Evolutionary conservation across 164 flowering plant genomes (phyloP), one percentile per base, ranked within the genome.

Genomic region (Macadamia tetraphylla): DNA sequence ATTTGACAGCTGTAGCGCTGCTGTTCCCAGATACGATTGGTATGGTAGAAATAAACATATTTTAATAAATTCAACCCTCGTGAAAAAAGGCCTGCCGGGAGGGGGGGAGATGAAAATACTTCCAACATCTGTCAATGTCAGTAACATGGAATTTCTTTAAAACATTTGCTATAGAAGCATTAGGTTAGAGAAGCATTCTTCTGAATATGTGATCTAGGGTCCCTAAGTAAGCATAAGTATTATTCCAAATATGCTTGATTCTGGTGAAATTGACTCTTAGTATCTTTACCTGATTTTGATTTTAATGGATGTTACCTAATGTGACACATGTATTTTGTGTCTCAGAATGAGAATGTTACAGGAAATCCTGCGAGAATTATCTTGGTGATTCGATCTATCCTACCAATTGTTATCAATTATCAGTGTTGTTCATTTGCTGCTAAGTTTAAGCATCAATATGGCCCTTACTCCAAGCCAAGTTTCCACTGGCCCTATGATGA

Each of bases 401-500:
- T 55, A 42, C 55, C 64, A 7, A 30, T 23, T 8, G 51, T 46
- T 42, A 9, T 44, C 66, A 44, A 44, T 23, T 1, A 44, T 44
- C 12, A 59, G 40, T 60, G 66, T 4, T 1, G 6, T 14, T 23
- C 51, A 62, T 4, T 42, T 62, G 29, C 52, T 68, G 42, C 60
- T 53, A 60, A 57, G 52, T 23, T 75, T 77, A 72, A 74, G 59
- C 65, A 67, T 66, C 46, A 40, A 48, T 29, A 85, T 85, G 91
- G 82, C 85, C 59, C 72, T 78, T 63, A 65, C 70, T 76, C 67
- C 81, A 61, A 76, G 79, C 76, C 79, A 78, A 53, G 67, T 77
- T 70, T 62, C 87, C 60, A 79, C 76, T 32, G 35, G 77, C n/a
- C 76, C 83, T 65, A 60, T 71, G 59, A 74, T 73, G 52, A 62